Evolutionary conservation across 2,329 filamentous ascomycete genomes (phyloP), one percentile per base, ranked within the genome.

Genomic region (Herpotrichia juniperi): DNA sequence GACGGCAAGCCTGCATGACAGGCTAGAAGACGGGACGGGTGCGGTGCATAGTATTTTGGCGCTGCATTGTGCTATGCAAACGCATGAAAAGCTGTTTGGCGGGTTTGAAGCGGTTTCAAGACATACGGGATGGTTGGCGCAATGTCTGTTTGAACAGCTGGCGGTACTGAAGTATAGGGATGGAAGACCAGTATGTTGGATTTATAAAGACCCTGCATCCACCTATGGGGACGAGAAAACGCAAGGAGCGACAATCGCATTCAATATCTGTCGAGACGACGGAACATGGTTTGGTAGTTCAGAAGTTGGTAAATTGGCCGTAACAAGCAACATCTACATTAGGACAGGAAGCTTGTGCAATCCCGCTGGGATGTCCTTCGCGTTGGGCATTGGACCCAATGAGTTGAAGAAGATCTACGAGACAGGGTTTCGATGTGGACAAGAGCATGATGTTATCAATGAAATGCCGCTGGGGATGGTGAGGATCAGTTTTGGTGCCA

Each of bases 31-130:
- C 59, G 87, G 87, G 1, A 89, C 86, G 1, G 72, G 86, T 9
- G 83, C 86, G 1, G 87, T 87, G 59, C 86, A 87, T 64, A 85
- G 75, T 53, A 87, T 89, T 53, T 74, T 88, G 47, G 86, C 86
- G 0, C 74, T 88, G 17, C 81, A 80, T 2, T 78, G 84, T 51
- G 85, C 85, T 2, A 82, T 88, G 25, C 78, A 81, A 30, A 79
- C 80, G 0, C 84, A 88, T 64, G 64, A 71, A 28, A 73, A 77
- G 25, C 68, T 89, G 2, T 88, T 82, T 62, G 80, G 80, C 1
- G 81, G 79, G 4, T 85, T 88, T 79, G 72, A 76, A n/a, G 76
- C 77, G 49, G 78, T 88, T 46, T 85, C 85, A 2, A 73, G 77
- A 12, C 84, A 88, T 64, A 84, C 84, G 2, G 76, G 78, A 10